These are phyloP conservation scores for Yamadazyma sp. DNA, from an alignment of 1,139 yeast species.

Conservation along the genomic window DNA sequence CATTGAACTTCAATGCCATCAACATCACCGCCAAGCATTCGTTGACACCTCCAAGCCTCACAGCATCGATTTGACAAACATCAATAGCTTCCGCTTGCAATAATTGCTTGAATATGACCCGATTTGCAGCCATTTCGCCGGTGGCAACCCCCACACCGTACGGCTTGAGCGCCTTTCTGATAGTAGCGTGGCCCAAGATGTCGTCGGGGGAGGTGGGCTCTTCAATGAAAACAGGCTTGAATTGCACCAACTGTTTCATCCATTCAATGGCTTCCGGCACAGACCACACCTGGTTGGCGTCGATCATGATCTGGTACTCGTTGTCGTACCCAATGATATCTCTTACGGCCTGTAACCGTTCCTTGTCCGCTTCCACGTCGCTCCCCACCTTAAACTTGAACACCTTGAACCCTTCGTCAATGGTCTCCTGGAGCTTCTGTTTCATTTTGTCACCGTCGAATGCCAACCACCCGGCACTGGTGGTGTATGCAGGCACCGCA, in stretches of 20 bases:
- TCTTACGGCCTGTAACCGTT: constrained; percentile 33
- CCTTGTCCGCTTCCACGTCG: constrained; percentile 29
- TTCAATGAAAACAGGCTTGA: constrained; percentile 39
- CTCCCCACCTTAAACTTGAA: constrained; percentile 45
- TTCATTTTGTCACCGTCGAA: constrained; percentile 39
- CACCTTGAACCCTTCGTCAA: constrained; percentile 35
- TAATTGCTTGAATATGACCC: constrained; percentile 38
- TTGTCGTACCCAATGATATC: constrained; percentile 35
- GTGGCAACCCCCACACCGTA: constrained; percentile 39
- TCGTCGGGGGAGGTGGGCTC: constrained; percentile 44
- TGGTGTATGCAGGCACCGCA: constrained; percentile 46
- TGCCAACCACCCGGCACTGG: constrained; percentile 47
- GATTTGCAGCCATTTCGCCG: constrained; percentile 41
- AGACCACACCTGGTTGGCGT: constrained; percentile 37
- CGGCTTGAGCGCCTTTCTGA: constrained; percentile 32
- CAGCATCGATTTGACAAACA: constrained; percentile 36
- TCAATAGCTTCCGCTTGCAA: constrained; percentile 35
- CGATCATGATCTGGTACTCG: constrained; percentile 28
- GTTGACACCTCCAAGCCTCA: constrained; percentile 39
- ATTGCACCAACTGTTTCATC: constrained; percentile 32
- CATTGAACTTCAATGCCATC: constrained; percentile 33
- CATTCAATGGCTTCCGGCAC: constrained; percentile 41
- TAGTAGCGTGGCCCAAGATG: constrained; percentile 34
- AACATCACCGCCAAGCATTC: constrained; percentile 37
- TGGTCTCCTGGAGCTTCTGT: constrained; percentile 24